Base-by-base conservation (phyloP, 148 eudicot genomes). In the Rhododendron kiyosumense region DNA sequence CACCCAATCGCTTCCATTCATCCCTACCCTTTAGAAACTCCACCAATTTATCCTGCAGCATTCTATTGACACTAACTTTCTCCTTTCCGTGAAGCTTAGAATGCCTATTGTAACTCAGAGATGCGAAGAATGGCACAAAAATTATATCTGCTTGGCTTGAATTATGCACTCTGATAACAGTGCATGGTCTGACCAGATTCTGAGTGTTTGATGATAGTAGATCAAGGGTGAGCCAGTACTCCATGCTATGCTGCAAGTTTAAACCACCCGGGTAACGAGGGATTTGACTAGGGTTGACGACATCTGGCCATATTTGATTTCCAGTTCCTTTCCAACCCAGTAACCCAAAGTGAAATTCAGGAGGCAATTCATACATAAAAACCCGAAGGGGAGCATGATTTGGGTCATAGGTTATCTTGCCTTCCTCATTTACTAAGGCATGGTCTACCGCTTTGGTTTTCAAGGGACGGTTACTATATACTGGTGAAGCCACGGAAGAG, bases 211-310 rank as follows among this genome's bases (percentile, higher is more conserved):
- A 97, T 82, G 95, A 93, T 87, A 95, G 92, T 85, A 97, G 98
- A 91, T 97, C 99, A 86, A 97, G 95, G 85, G 98, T 95, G 83
- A 97, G 98, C 98, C 98, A 97, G 79, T 95, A 97, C 86, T 96
- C 99, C 14, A 92, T 87, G 85, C 99, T 97, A 57, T 97, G 99
- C 82, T 97, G 99, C 87, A 94, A 90, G 89, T 97, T 97, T 75
- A 97, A 83, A 24, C 99, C 99, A 48, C 99, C 99, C 0, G 98
- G 99, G 89, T 97, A 97, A 4, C 87, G 84, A 15, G 99, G 99
- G 57, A 95, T 88, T 52, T 48, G 82, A 32, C 46, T 38, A 34
- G 46, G 46, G n/a, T 85, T 86, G 82, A 88, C 79, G 76, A 97
- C 89, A 87, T 92, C 87, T 43, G 98, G 99, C 99, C 99, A 97